A percentile compares a stretch with the other conserved stretches of the same genome.
phyloP scores from a whole-genome alignment of 1,284 basidiomycete species.

The Puccinia triticina region DNA sequence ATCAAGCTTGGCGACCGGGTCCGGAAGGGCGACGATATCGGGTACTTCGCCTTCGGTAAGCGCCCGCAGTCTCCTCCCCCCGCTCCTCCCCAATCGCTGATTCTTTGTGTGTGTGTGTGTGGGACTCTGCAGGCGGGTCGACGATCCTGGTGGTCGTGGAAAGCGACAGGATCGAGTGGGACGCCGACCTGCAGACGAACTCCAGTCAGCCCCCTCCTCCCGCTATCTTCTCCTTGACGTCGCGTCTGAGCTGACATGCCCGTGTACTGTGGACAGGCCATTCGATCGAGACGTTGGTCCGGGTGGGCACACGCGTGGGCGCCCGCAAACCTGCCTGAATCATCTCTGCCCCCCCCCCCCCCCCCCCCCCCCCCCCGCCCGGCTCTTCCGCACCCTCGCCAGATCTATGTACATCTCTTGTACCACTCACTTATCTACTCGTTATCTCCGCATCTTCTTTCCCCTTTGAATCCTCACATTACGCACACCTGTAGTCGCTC shows the following conservation, averaged over 20 bases:
- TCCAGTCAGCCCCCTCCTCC: constrained; percentile 26
- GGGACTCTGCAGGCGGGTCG: constrained; percentile 31
- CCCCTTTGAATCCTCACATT: too few relatives aligned
- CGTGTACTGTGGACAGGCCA: constrained; percentile 50
- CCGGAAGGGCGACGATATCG: constrained; percentile 44
- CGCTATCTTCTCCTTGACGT: not conserved
- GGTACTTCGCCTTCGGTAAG: constrained; percentile 51
- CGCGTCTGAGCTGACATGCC: not conserved
- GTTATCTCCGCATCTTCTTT: too few relatives aligned
- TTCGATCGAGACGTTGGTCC: constrained; percentile 47
- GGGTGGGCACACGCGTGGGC: constrained; percentile 45
- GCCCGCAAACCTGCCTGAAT: not conserved
- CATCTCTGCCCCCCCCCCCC: too few relatives aligned
- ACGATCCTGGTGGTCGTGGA: constrained; percentile 30
- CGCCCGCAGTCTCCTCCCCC: not conserved
- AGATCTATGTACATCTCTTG: too few relatives aligned
- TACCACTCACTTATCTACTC: too few relatives aligned
- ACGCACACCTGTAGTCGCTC: too few relatives aligned
- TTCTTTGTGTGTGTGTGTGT: not conserved
- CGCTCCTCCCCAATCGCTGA: not conserved
- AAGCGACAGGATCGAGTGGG: constrained; percentile 46
- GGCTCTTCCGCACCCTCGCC: too few relatives aligned
- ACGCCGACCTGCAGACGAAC: constrained; percentile 40
- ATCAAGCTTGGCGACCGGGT: constrained; percentile 37
- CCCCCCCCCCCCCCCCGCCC: too few relatives aligned